Base-by-base conservation (phyloP, 225 moss, liverwort and hornwort genomes). In the Pseudisothecium myosuroides region DNA sequence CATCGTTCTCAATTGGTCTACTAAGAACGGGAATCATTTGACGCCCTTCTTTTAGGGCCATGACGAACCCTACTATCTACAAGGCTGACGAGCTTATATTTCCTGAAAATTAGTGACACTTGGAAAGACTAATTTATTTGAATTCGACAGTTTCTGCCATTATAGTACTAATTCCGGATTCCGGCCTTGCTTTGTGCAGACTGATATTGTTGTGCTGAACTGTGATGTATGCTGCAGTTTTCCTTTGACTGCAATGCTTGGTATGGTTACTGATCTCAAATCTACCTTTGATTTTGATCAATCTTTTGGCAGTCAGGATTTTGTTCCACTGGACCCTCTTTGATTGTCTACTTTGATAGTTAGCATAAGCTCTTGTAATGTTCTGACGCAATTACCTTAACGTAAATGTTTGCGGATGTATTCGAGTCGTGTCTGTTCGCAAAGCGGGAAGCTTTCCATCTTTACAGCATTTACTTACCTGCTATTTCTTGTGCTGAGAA, bases 141-240 rank as follows among this genome's bases (percentile, higher is more conserved):
- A 88, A 58, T 71, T 45, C 36, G 81, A 78, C 52, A 81, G 71
- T 66, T 73, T 83, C 37, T 82, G 79, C 23, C 47, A 80, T 85
- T 37, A 17, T 43, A 64, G 72, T 80, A 80, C 90, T 91, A 71
- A 91, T 82, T 88, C 34, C 41, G 41, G 60, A 80, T 74, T 54
- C 55, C 76, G 76, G 19, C 77, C 66, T 86, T 92, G 75, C 83
- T 54, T 82, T 78, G 62, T 96, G 90, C 98, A 95, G 98, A 96
- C 96, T 78, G 94, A 99, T 91, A 97, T 99, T 80, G 93, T 99
- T 88, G 98, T 99, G 81, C 91, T 99, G 88, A 97, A 99, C 90
- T 99, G 98, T 82, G 98, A 99, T 92, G 98, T 99, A 85, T 99
- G 98, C 95, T 99, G 98, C 95, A 97, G 93, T 89, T 99, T 99